A percentile compares a stretch with the other conserved stretches of the same genome.
Evolutionary conservation across 2,329 filamentous ascomycete genomes (phyloP).

Genomic region (Fusarium setosum): DNA sequence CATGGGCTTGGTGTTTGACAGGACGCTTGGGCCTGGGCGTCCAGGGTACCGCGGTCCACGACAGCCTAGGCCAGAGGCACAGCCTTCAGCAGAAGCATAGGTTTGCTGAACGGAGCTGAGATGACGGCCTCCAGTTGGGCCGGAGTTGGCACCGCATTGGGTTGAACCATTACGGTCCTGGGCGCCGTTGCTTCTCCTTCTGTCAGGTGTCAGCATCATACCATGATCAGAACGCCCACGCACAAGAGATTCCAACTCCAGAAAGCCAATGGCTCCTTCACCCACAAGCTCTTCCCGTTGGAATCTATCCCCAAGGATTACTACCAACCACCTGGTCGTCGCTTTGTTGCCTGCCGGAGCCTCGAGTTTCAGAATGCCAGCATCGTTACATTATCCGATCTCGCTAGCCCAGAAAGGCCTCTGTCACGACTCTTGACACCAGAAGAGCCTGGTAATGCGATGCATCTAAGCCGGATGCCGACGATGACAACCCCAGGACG

Average conservation of each 20-base stretch:
- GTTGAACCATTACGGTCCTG: slow-evolving; percentile 18
- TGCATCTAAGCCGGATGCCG: background rate
- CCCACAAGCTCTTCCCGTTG: background rate
- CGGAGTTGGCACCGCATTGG: slow-evolving; percentile 25
- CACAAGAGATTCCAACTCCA: background rate
- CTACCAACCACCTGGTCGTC: background rate
- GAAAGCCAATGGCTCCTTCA: background rate
- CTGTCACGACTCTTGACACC: background rate
- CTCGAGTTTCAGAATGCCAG: slow-evolving; percentile 20
- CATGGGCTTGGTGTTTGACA: slow-evolving; percentile 37
- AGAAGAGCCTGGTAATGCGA: background rate
- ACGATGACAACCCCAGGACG: background rate
- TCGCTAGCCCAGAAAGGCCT: slow-evolving; percentile 11
- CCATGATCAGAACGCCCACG: background rate
- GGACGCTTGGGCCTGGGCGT: slow-evolving; percentile 40
- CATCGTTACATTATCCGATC: slow-evolving; percentile 18
- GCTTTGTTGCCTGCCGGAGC: background rate
- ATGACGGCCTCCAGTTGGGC: slow-evolving; percentile 14
- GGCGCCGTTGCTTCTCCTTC: slow-evolving; percentile 25
- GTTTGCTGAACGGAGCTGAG: background rate
- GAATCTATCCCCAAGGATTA: slow-evolving; percentile 8
- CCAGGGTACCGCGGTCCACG: slow-evolving; percentile 21
- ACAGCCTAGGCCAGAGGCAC: slow-evolving; percentile 13
- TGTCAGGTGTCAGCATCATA: slow-evolving; percentile 13
- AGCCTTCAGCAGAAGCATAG: slow-evolving; percentile 6